Conservation (phyloP, 2,329 filamentous ascomycete species). For the Fusarium tricinctum region DNA sequence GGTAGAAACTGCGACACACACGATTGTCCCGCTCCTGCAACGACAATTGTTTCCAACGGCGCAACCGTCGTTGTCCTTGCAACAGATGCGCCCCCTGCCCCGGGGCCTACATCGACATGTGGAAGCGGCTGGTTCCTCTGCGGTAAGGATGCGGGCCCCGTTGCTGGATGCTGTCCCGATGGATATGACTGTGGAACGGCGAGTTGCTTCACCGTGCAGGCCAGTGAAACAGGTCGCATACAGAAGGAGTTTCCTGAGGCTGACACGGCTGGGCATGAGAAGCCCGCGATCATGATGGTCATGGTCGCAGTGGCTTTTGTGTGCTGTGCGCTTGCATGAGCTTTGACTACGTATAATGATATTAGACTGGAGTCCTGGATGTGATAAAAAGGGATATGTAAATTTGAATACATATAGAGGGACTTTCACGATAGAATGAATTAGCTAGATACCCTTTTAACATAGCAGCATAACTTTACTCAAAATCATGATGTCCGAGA, state of each 20-base stretch:
- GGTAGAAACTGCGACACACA: constrained; percentile 87
- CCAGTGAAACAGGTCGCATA: constrained; percentile 68
- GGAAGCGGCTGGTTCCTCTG: constrained; percentile 85
- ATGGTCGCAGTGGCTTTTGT: constrained; percentile 13
- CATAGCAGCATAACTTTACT: background rate
- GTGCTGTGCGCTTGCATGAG: constrained; percentile 25
- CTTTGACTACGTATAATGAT: constrained; percentile 8
- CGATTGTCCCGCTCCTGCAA: constrained; percentile 76
- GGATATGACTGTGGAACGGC: constrained; percentile 80
- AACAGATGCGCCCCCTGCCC: constrained; percentile 61
- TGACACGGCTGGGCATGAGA: constrained; percentile 4
- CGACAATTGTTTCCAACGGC: constrained; percentile 76
- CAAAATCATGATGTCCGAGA: background rate
- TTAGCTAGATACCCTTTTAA: constrained; percentile 31
- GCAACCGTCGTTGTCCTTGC: constrained; percentile 78
- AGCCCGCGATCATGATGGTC: constrained; percentile 27
- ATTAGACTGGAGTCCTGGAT: constrained; percentile 13
- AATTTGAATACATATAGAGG: constrained; percentile 23
- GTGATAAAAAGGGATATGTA: constrained; percentile 5
- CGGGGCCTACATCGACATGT: constrained; percentile 66
- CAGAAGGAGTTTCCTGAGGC: constrained; percentile 65
- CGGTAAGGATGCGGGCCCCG: constrained; percentile 66
- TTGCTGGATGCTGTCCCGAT: constrained; percentile 86
- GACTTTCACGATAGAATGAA: constrained; percentile 16
- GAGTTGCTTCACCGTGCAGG: constrained; percentile 74